Evolutionary conservation across 805 yeast genomes (phyloP).

Genomic region (Yarrowia osloensis): DNA sequence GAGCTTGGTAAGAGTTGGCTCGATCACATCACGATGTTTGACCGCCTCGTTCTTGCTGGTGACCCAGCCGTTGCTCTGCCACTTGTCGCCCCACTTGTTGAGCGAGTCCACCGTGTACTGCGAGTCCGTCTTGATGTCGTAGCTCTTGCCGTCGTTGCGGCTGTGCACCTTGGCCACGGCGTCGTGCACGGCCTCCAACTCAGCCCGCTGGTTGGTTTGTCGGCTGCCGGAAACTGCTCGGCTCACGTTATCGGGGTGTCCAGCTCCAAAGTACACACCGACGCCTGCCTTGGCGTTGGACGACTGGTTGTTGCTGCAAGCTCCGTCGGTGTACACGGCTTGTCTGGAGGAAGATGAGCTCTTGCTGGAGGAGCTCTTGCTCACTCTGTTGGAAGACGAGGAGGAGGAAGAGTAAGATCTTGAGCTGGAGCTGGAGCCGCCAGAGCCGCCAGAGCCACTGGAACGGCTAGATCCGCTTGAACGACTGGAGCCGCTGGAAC

Average conservation of each 20-base stretch:
- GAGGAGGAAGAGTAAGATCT: too few species aligned
- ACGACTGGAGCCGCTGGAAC: too few species aligned
- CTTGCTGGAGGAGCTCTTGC: neutral
- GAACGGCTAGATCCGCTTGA: too few species aligned
- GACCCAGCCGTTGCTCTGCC: neutral
- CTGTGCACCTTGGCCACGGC: neutral
- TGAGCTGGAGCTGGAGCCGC: too few species aligned
- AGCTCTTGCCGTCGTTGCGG: neutral
- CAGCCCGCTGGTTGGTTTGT: neutral
- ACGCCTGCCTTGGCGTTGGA: neutral
- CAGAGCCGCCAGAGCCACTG: too few species aligned
- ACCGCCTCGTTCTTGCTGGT: slow-evolving; percentile 2
- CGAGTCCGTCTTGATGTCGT: neutral
- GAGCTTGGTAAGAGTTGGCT: neutral
- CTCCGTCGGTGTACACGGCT: neutral
- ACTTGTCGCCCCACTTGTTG: neutral
- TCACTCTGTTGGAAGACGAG: too few species aligned
- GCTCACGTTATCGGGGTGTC: neutral
- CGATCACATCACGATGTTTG: neutral
- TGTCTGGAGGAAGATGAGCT: neutral
- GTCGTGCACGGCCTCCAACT: neutral
- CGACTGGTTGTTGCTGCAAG: neutral
- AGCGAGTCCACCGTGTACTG: neutral
- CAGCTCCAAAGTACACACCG: neutral
- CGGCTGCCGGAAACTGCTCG: neutral